phyloP scores from a whole-genome alignment of 306 rosid species.

The Casuarina cunninghamiana region DNA sequence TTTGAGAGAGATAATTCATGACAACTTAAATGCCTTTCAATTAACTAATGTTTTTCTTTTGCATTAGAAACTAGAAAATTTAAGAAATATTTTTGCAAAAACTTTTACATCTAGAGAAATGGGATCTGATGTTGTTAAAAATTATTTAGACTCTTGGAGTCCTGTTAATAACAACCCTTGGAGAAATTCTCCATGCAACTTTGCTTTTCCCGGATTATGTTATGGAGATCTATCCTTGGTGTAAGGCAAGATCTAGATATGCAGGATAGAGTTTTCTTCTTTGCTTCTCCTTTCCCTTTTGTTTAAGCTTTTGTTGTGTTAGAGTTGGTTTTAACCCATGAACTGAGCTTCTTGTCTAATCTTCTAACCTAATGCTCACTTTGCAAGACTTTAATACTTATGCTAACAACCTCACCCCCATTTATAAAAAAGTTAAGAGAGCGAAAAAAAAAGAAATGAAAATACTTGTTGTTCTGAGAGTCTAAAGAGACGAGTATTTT shows the following conservation, averaged over 20 bases:
- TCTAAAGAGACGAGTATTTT: not conserved
- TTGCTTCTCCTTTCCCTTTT: not conserved
- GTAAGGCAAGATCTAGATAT: not conserved
- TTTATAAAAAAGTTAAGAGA: not conserved
- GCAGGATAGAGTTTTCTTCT: not conserved
- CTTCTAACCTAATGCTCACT: not conserved
- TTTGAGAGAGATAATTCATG: too few relatives aligned
- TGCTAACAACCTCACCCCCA: not conserved
- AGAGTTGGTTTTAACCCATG: not conserved
- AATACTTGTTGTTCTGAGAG: not conserved
- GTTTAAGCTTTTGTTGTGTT: not conserved
- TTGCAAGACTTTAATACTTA: not conserved
- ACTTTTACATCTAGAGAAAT: too few relatives aligned
- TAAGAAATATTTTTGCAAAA: too few relatives aligned
- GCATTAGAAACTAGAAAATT: too few relatives aligned
- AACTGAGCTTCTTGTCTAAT: not conserved
- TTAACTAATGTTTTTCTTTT: too few relatives aligned
- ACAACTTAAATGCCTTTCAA: too few relatives aligned
- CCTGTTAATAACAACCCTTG: not conserved
- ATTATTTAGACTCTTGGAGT: not conserved
- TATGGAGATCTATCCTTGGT: not conserved
- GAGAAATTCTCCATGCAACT: not conserved
- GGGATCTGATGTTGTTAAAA: not conserved
- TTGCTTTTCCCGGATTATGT: not conserved
- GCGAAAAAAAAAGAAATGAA: not conserved